A percentile compares a stretch with the other conserved stretches of the same genome.
Conservation (phyloP, 805 yeast genomes). For the Metschnikowia lachancei region DNA sequence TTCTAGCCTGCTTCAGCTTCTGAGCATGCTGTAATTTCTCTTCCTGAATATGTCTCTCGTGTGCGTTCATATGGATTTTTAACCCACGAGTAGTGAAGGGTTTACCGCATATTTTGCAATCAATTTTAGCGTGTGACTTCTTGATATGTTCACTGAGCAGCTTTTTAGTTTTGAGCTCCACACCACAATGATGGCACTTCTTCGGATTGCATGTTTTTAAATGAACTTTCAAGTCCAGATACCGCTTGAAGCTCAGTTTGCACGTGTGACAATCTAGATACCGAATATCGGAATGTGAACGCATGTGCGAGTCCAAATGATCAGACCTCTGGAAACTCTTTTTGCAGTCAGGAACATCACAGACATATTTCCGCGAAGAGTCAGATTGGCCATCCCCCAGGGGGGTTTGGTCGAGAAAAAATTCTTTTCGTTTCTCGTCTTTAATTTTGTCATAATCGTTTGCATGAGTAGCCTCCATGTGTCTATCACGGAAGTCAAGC, state of each 20-base stretch:
- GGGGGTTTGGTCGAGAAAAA: not conserved
- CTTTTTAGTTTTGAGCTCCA: not conserved
- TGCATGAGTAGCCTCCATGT: conserved; percentile 3
- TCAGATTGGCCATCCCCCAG: not conserved
- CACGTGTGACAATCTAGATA: not conserved
- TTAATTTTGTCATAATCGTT: not conserved
- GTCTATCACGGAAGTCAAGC: conserved; percentile 1
- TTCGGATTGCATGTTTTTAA: not conserved
- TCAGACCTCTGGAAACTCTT: not conserved
- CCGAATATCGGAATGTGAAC: not conserved
- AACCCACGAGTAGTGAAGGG: too few species aligned
- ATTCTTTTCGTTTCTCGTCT: not conserved
- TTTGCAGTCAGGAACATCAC: not conserved
- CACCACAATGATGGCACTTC: not conserved
- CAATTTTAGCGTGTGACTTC: not conserved
- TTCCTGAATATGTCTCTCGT: too few species aligned
- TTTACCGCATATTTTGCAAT: too few species aligned
- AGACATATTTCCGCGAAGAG: not conserved
- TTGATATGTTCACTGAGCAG: not conserved
- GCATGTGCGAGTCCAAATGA: conserved; percentile 3
- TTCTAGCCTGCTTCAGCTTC: too few species aligned
- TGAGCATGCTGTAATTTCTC: too few species aligned
- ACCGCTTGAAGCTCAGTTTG: not conserved
- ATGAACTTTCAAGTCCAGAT: conserved; percentile 1
- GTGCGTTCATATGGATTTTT: too few species aligned